These are phyloP conservation scores for Hanseniaspora singularis DNA, from an alignment of 805 yeast species.

Conservation along the genomic window DNA sequence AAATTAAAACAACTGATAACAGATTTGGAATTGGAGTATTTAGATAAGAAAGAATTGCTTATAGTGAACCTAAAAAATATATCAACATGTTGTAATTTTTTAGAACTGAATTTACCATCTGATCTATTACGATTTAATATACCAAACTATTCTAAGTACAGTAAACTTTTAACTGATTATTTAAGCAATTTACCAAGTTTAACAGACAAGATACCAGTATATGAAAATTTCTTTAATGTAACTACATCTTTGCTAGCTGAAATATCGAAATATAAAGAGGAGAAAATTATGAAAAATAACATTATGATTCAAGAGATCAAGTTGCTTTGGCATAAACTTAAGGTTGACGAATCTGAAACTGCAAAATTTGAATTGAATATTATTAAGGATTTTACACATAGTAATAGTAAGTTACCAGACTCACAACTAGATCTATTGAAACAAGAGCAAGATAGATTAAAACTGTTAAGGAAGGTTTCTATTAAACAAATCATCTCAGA, in stretches of 20 bases:
- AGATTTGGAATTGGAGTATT: conserved; percentile 8
- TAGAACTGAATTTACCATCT: conserved; percentile 10
- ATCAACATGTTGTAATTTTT: conserved; percentile 4
- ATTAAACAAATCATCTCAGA: conserved; percentile 58
- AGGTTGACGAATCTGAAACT: conserved; percentile 35
- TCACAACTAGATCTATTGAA: conserved; percentile 40
- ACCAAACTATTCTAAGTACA: neutral
- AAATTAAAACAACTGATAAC: conserved; percentile 1
- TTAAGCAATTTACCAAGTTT: conserved; percentile 21
- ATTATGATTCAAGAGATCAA: conserved; percentile 24
- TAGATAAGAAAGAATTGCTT: conserved; percentile 10
- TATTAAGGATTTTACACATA: conserved; percentile 28
- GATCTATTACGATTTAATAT: neutral
- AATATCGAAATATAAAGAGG: conserved; percentile 29
- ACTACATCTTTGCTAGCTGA: conserved; percentile 11
- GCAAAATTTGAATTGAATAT: conserved; percentile 29
- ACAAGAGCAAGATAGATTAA: conserved; percentile 45
- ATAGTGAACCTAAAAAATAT: conserved; percentile 15
- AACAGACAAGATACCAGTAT: conserved; percentile 16
- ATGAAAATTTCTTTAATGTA: conserved; percentile 8
- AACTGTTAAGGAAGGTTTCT: conserved; percentile 46
- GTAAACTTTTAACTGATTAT: conserved; percentile 17
- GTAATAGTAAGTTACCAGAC: conserved; percentile 31
- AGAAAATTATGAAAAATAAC: conserved; percentile 24
- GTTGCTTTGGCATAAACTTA: conserved; percentile 52